Base-by-base conservation (phyloP, 306 rosid species). In the Acacia confusa region DNA sequence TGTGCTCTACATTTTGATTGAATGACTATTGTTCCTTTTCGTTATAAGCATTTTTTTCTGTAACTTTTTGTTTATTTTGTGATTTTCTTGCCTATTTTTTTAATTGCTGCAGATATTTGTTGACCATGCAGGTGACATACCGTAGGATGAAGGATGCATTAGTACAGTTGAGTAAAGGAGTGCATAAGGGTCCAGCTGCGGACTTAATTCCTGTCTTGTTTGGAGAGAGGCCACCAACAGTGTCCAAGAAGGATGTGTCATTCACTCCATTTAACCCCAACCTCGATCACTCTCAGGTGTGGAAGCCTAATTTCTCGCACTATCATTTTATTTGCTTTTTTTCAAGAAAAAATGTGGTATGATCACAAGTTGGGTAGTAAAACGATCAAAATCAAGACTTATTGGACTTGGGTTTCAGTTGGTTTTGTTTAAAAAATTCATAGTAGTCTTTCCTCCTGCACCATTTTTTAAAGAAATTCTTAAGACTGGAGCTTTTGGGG, bases 201-300 rank as follows among this genome's bases (percentile, higher is more conserved):
- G 99, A 95, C 83, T 88, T 95, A 73, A 78, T 95, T 72, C 94
- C 93, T 63, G 88, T 91, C 80, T 87, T 95, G 86, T 95, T 95
- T 81, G 97, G 99, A 88, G 97, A 95, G 85, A 93, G 89, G 77
- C 82, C 78, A 28, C 99, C 99, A 38, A 84, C 94, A 58, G 81
- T 95, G 86, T 75, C 95, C 82, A 92, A 93, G 89, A 95, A 90
- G 88, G 93, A 88, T 82, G 87, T 88, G 70, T 81, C 84, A 55
- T 95, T 91, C 86, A 84, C 89, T 60, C 89, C 90, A 75, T 77
- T 90, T 80, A 95, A 95, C 87, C 83, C 67, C 76, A 91, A 86
- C 84, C 97, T 95, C 68, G 99, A 95, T 87, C 91, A 93, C 75
- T 95, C 99, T 83, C 99, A 95, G 97, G 99, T 93, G 65, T 68